Evolutionary conservation across 1,284 basidiomycete genomes (phyloP), one percentile per base, ranked within the genome.

Genomic region (Entoloma clypeatum): DNA sequence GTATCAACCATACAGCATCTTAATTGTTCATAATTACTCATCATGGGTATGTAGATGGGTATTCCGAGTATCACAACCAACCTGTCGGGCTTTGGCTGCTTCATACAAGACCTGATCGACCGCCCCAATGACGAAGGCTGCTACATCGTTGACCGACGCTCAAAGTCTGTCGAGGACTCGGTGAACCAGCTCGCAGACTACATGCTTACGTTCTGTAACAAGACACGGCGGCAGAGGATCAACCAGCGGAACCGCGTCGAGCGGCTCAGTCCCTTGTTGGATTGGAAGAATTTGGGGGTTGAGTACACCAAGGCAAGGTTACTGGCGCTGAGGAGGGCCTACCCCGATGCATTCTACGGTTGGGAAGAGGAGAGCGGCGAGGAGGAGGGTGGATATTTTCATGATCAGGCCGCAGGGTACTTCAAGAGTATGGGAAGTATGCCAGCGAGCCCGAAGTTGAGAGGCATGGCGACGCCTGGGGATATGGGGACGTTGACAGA

Each of bases 91-190:
- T 96, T 97, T 54, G 94, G 94, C 17, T 97, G 92, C 64, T 97
- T 96, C 72, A 95, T 98, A 89, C 92, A 96, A 65, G 95, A 99
- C 61, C 76, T 96, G n/a, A 93, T 99, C 55, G 95, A 99, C 54
- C 81, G 77, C 8, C 91, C 91, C 0, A 72, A 80, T 47, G 86
- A 88, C 30, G 87, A 90, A 59, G 91, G 92, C 2, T 91, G 88
- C 66, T 97, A 97, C 71, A 98, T 98, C 62, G 84, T 97, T 56
- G 94, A 98, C 62, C 80, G 95, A 36, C 81, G 94, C 35, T 79
- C 79, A 67, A 83, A 92, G 63, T 91, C 87, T 18, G 80, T 95
- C 42, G 92, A 98, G 56, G 92, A 96, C 45, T 89, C 91, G 10
- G 91, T 96, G 51, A 86, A 79, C 67, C 75, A 79, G 55, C 75